These are phyloP conservation scores for Fusarium albosuccineum DNA, from an alignment of 2,329 filamentous ascomycete species.

Conservation along the genomic window DNA sequence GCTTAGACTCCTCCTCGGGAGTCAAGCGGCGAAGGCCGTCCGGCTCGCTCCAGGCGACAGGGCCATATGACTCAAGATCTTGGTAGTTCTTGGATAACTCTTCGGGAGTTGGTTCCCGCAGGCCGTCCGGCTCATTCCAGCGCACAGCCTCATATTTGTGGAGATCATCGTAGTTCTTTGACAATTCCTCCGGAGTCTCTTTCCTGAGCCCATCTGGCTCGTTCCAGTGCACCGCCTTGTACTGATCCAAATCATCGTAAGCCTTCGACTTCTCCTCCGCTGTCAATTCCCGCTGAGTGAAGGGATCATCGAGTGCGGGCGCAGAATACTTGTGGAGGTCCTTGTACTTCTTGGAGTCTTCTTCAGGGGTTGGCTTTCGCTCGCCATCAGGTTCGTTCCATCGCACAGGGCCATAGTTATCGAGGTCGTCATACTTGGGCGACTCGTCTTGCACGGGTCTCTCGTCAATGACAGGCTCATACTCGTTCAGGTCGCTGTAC, in stretches of 20 bases:
- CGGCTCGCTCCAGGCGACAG: slow-evolving; percentile 49
- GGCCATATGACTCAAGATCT: slow-evolving; percentile 57
- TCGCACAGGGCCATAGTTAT: slow-evolving; percentile 54
- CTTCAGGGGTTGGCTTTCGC: slow-evolving; percentile 39
- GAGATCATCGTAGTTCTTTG: slow-evolving; percentile 55
- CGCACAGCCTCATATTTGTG: slow-evolving; percentile 48
- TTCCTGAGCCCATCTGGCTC: slow-evolving; percentile 51
- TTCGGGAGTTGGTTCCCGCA: slow-evolving; percentile 47
- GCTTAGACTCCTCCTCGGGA: slow-evolving; percentile 47
- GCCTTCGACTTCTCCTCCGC: slow-evolving; percentile 53
- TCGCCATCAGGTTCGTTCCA: slow-evolving; percentile 48
- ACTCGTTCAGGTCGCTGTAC: slow-evolving; percentile 53
- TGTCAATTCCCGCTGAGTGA: slow-evolving; percentile 43
- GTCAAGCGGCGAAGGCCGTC: slow-evolving; percentile 48
- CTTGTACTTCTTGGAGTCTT: slow-evolving; percentile 52
- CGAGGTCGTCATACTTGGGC: slow-evolving; percentile 53
- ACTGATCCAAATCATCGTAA: slow-evolving; percentile 58
- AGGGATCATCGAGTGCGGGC: slow-evolving; percentile 47
- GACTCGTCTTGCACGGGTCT: slow-evolving; percentile 42
- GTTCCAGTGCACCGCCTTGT: slow-evolving; percentile 51
- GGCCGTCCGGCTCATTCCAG: slow-evolving; percentile 51
- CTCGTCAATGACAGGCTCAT: slow-evolving; percentile 52
- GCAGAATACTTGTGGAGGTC: slow-evolving; percentile 53
- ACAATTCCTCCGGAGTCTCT: slow-evolving; percentile 50
- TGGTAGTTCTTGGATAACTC: slow-evolving; percentile 55